phyloP scores from a whole-genome alignment of 1,139 yeast genomes.

The Candida sanyaensis region DNA sequence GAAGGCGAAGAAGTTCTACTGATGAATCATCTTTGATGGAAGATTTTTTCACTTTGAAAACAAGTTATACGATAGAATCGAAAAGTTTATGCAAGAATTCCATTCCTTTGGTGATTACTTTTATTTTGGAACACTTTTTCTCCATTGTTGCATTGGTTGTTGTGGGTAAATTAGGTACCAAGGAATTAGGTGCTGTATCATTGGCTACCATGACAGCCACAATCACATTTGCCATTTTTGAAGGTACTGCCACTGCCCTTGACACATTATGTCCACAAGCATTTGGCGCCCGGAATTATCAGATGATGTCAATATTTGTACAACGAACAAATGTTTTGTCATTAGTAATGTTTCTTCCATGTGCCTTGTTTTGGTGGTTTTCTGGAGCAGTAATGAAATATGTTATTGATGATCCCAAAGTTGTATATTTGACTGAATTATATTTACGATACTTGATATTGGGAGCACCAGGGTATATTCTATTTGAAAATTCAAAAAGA shows the following conservation, averaged over 20 bases:
- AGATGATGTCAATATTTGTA: constrained; percentile 61
- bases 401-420: constrained; percentile 60
- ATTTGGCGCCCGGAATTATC: constrained; percentile 67
- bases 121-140: constrained; percentile 69
- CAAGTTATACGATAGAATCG: constrained; percentile 49
- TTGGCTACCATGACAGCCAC: constrained; percentile 88
- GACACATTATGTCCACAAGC: constrained; percentile 90
- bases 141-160: constrained; percentile 70
- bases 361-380: constrained; percentile 65
- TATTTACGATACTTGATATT: constrained; percentile 66
- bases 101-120: constrained; percentile 65
- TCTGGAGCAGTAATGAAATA: constrained; percentile 54
- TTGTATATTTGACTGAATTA: constrained; percentile 61
- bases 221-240: constrained; percentile 79
- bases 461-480: constrained; percentile 85
- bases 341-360: constrained; percentile 56
- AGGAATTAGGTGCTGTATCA: constrained; percentile 78
- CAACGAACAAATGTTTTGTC: constrained; percentile 67
- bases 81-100: constrained; percentile 54
- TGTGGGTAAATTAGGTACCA: constrained; percentile 73
- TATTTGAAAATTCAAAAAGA: constrained; percentile 81
- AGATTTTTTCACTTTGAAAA: constrained; percentile 44
- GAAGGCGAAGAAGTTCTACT: constrained; percentile 12
- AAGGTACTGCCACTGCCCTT: constrained; percentile 84
- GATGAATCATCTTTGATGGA: background rate